Evolutionary conservation across 495 filamentous ascomycete genomes (phyloP).

Genomic region (Thermothielavioides terrestris): DNA sequence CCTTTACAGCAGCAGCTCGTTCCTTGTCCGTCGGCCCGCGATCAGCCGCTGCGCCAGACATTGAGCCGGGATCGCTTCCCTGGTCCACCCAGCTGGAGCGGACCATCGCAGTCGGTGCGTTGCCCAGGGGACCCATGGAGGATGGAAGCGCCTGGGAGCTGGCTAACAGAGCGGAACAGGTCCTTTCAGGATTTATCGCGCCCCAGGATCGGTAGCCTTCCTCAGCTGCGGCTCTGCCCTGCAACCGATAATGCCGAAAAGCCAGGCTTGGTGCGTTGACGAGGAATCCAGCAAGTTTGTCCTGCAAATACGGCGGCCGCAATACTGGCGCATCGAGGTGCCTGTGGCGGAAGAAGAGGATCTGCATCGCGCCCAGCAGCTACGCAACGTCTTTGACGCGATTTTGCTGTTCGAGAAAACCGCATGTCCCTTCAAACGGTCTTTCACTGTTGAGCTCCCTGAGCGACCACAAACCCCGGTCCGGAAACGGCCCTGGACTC

Average conservation of each 20-base stretch:
- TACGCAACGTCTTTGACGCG: slow-evolving; percentile 60
- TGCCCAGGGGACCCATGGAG: too few relatives aligned
- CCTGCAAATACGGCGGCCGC: slow-evolving; percentile 65
- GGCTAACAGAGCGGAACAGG: slow-evolving; percentile 36
- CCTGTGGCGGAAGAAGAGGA: slow-evolving; percentile 55
- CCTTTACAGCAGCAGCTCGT: slow-evolving; percentile 49
- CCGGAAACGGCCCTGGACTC: slow-evolving; percentile 62
- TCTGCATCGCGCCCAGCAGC: slow-evolving; percentile 45
- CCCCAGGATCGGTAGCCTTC: slow-evolving; percentile 73
- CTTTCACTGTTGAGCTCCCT: slow-evolving; percentile 67
- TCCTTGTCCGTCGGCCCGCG: slow-evolving; percentile 26
- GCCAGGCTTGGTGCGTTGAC: slow-evolving; percentile 88
- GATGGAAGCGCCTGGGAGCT: background rate
- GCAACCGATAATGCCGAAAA: slow-evolving; percentile 77
- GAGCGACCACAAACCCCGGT: slow-evolving; percentile 56
- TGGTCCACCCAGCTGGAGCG: slow-evolving; percentile 71
- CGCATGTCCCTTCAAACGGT: slow-evolving; percentile 71
- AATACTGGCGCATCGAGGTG: slow-evolving; percentile 84
- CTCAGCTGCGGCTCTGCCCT: slow-evolving; percentile 72
- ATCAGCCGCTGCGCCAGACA: slow-evolving; percentile 26
- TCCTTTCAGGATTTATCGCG: slow-evolving; percentile 68
- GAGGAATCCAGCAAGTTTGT: slow-evolving; percentile 71
- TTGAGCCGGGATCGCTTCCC: slow-evolving; percentile 52
- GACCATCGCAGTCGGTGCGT: slow-evolving; percentile 67
- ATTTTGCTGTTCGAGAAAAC: slow-evolving; percentile 81